Conservation (phyloP, 1,284 basidiomycete species). For the Microbotryum lychnidis-dioicae region DNA sequence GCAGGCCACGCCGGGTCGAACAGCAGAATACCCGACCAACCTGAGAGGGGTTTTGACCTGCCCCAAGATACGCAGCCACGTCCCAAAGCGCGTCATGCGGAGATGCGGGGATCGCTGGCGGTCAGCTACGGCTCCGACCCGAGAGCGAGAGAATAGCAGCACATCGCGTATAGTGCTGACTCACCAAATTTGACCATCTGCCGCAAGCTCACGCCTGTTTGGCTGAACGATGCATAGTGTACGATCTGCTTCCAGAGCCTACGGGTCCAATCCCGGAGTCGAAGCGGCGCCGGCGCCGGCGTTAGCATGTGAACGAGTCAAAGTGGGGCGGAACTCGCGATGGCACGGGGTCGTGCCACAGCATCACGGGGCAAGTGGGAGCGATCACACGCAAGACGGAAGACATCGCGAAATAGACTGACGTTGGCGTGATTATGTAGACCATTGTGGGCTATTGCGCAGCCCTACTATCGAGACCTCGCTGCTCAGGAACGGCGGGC, state of each 20-base stretch:
- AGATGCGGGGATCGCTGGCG: not conserved
- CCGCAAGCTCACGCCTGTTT: slow-evolving; percentile 63
- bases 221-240: slow-evolving; percentile 85
- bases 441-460: not conserved
- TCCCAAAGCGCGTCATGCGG: too few relatives aligned
- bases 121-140: not conserved
- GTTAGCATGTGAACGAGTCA: too few relatives aligned
- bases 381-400: too few relatives aligned
- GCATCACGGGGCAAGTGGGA: too few relatives aligned
- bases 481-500: too few relatives aligned
- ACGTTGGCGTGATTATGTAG: not conserved
- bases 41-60: slow-evolving; percentile 65
- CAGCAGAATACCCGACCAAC: slow-evolving; percentile 4
- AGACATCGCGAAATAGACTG: not conserved
- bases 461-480: too few relatives aligned
- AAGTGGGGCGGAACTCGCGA: too few relatives aligned
- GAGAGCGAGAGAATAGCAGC: not conserved
- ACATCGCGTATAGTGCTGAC: slow-evolving; percentile 4
- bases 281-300: not conserved
- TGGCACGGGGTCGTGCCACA: too few relatives aligned
- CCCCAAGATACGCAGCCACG: not conserved
- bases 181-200: slow-evolving; percentile 71
- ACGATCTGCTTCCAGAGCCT: slow-evolving; percentile 83
- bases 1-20: too few relatives aligned
- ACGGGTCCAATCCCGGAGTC: not conserved